Evolutionary conservation across 164 flowering plant species (phyloP), one percentile per base, ranked within the genome.

Genomic region (Cinnamomum chago): DNA sequence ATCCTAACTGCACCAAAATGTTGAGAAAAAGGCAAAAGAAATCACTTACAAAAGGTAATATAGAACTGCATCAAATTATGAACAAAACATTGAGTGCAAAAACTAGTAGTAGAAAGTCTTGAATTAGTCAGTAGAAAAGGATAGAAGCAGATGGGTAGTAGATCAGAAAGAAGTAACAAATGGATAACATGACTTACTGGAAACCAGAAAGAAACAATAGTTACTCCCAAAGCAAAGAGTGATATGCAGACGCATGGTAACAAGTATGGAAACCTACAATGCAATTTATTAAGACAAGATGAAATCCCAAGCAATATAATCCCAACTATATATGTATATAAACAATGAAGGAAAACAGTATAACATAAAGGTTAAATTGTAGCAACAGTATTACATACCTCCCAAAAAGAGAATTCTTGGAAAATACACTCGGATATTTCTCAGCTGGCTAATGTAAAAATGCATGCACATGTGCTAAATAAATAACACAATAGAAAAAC

Each of bases 241-340:
- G 95, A 89, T 72, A 84, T 85, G 58, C 73, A 67, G 50, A 88
- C 82, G 83, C 95, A 86, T 22, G 95, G 93, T 62, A 91, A 71
- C 52, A 88, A 82, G 80, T 87, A 91, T 1, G 95, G 95, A 77
- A 89, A 91, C 77, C 92, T 88, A 66, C 86, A 80, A 47, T 15
- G 47, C 14, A 20, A 18, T 28, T 25, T 28, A 25, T 25, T 14
- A 66, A 28, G 28, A 66, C 40, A 28, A 5, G 14, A 22, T 24
- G 24, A n/a, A 64, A 64, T 10, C 22, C 14, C 14, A 64, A 64
- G 13, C 12, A n/a, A 24, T 7, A n/a, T 64, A 28, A 67, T 27
- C 14, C 13, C 15, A 25, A 28, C 24, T 14, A 66, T 11, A 66
- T 30, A 5, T 30, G 5, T 4, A 30, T 30, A 5, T 30, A 66